A percentile compares a stretch with the other conserved stretches of the same genome.
These are phyloP conservation scores for Colletotrichum zoysiae DNA, from an alignment of 2,329 filamentous ascomycete genomes.

Conservation along the genomic window DNA sequence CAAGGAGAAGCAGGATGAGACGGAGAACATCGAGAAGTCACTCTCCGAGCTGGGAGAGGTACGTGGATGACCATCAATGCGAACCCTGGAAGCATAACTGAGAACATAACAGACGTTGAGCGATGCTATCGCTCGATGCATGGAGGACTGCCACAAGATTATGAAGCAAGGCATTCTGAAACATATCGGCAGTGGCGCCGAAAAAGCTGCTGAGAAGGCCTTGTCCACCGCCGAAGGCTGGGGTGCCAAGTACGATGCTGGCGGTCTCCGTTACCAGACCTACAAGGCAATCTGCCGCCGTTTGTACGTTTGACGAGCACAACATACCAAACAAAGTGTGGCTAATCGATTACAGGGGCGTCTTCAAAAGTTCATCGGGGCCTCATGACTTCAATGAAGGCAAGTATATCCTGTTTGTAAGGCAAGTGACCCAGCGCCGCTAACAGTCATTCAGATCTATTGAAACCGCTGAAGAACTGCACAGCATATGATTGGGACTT, in stretches of 20 bases:
- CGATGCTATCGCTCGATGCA: neutral
- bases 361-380: conserved; percentile 23
- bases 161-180: neutral
- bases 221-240: conserved; percentile 50
- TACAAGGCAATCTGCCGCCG: conserved; percentile 58
- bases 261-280: conserved; percentile 44
- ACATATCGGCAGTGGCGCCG: neutral
- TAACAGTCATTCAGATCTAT: conserved; percentile 43
- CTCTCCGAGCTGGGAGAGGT: conserved; percentile 20
- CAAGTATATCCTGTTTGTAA: neutral
- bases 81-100: neutral
- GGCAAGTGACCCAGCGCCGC: neutral
- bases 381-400: conserved; percentile 33
- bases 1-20: conserved; percentile 11
- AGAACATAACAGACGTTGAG: conserved; percentile 5
- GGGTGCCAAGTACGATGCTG: conserved; percentile 20
- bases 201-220: conserved; percentile 17
- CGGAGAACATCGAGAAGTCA: neutral
- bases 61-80: neutral
- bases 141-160: neutral
- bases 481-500: conserved; percentile 45
- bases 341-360: conserved; percentile 11
- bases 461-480: conserved; percentile 42
- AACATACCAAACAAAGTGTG: neutral
- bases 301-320: conserved; percentile 52